Evolutionary conservation across 148 eudicot genomes (phyloP), one percentile per base, ranked within the genome.

Genomic region (Mesembryanthemum crystallinum): DNA sequence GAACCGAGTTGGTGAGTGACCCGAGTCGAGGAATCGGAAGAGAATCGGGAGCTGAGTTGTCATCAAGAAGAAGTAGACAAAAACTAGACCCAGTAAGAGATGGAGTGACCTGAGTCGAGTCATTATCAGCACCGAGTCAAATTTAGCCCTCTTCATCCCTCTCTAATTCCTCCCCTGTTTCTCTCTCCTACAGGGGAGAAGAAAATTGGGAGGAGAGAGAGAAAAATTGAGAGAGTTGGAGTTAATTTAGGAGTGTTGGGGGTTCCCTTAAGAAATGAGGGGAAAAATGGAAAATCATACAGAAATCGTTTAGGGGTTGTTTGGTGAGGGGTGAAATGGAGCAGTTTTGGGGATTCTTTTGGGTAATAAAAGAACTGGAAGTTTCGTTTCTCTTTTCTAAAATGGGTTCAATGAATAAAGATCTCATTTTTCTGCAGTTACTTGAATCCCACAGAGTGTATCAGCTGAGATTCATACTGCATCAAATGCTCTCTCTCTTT

Each of bases 71-170:
- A 86, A 73, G 69, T 88, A 92, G 13, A 92, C 21, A 35, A 90
- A 79, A 27, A 83, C 65, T 25, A 90, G 54, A 43, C 80, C 87
- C 84, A 84, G 78, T 67, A 89, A 17, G 1, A 90, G 67, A 30
- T 90, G 90, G 24, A 90, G 76, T 79, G 89, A 85, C 86, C 82
- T 85, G 82, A 85, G 86, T 78, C 91, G 88, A 75, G 84, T 85
- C 86, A 86, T 32, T 75, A 81, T 76, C 54, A 82, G 13, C 25
- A 87, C 65, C 71, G 91, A 75, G 75, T 89, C 93, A 71, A 83
- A 43, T 75, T 86, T 89, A 1, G 73, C 63, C 45, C 83, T 77
- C 82, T 87, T 89, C 87, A 82, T 85, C 39, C 39, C 39, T 35
- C 39, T 35, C 39, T 72, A 12, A n/a, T 47, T 69, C 29, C 52